Conservation (phyloP, 2,329 filamentous ascomycete genomes). For the Fusarium temperatum region DNA sequence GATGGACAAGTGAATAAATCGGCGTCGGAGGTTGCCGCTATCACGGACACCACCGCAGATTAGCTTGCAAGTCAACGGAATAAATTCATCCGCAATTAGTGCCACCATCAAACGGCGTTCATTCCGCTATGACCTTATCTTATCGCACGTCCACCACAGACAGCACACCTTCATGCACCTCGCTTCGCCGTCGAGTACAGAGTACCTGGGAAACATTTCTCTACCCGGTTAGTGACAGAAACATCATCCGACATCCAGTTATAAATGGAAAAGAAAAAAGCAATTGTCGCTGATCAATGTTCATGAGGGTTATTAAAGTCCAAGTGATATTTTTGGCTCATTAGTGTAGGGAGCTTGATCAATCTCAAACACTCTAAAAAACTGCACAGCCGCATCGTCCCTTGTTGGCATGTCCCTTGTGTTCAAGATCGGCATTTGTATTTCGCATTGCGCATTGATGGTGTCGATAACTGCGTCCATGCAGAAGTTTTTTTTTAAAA, state of each 20-base stretch:
- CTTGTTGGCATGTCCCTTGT: background rate
- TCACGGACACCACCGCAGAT: background rate
- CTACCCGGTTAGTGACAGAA: background rate
- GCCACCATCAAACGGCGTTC: background rate
- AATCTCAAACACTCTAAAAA: background rate
- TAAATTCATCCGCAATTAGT: background rate
- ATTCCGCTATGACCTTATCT: background rate
- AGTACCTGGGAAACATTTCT: background rate
- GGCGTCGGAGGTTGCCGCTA: background rate
- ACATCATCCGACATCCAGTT: background rate
- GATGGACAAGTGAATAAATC: background rate
- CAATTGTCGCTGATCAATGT: background rate
- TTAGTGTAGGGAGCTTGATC: background rate
- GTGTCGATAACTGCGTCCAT: background rate
- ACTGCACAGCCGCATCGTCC: background rate
- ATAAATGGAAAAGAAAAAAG: background rate
- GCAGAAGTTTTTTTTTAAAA: background rate
- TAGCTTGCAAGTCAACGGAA: background rate
- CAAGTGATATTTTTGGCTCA: background rate
- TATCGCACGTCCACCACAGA: background rate
- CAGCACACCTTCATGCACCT: too few relatives aligned
- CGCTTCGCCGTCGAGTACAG: background rate
- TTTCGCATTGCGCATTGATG: background rate
- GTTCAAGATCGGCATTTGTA: background rate
- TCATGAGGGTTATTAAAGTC: background rate